These are phyloP conservation scores for Actinidia chinensis DNA, from an alignment of 179 eudicot genomes.

Conservation along the genomic window DNA sequence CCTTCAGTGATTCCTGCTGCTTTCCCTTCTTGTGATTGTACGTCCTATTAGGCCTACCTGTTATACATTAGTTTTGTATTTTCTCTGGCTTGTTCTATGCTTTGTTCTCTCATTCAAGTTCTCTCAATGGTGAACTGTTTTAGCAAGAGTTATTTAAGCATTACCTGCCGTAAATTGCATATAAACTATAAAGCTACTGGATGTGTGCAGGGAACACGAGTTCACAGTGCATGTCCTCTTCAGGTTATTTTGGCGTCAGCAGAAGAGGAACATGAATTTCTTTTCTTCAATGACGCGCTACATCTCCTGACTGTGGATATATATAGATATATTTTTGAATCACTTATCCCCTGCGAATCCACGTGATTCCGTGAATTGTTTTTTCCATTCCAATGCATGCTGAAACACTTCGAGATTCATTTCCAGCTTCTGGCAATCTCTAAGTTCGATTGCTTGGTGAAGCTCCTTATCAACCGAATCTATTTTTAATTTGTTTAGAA, in stretches of 20 bases:
- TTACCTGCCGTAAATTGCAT: neutral
- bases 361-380: conserved; percentile 3
- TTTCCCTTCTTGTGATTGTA: neutral
- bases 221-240: conserved; percentile 90
- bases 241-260: conserved; percentile 87
- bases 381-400: conserved; percentile 49
- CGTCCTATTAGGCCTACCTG: neutral
- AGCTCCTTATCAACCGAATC: conserved; percentile 85
- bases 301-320: conserved; percentile 86
- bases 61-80: neutral
- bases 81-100: neutral
- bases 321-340: conserved; percentile 31
- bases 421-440: conserved; percentile 88
- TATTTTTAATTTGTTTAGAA: conserved; percentile 61
- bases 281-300: conserved; percentile 83
- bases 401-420: conserved; percentile 83
- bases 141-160: neutral
- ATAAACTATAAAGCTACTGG: conserved; percentile 19
- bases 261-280: conserved; percentile 85
- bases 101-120: neutral
- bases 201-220: conserved; percentile 85
- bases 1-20: neutral
- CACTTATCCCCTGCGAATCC: conserved; percentile 4
- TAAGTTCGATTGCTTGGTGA: conserved; percentile 77
- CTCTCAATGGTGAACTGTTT: neutral